phyloP scores from a whole-genome alignment of 2,329 filamentous ascomycete species.

The Colletotrichum eremochloae region DNA sequence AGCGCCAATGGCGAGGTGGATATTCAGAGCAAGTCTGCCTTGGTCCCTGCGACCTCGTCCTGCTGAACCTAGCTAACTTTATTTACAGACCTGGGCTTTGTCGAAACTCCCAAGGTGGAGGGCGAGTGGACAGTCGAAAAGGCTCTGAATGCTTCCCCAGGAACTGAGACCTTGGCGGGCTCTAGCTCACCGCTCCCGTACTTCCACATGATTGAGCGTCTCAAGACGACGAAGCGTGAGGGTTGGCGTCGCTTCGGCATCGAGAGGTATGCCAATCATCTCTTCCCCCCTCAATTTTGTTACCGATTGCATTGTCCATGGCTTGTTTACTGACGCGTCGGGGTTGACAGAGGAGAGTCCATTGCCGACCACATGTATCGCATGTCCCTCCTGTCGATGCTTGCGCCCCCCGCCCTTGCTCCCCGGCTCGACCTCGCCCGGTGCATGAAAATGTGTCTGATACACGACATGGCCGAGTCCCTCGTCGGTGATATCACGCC shows the following conservation, averaged over 20 bases:
- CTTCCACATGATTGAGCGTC: constrained; percentile 92
- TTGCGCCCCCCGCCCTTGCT: constrained; percentile 82
- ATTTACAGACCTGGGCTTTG: constrained; percentile 44
- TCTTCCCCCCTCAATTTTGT: neutral
- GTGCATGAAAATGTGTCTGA: constrained; percentile 94
- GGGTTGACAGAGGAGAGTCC: constrained; percentile 77
- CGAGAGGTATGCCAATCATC: constrained; percentile 57
- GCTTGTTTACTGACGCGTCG: constrained; percentile 6
- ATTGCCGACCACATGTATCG: constrained; percentile 99
- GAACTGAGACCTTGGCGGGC: constrained; percentile 64
- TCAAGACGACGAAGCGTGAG: constrained; percentile 97
- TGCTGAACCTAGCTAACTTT: constrained; percentile 4
- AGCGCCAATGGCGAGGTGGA: constrained; percentile 31
- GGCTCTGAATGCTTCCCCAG: constrained; percentile 38
- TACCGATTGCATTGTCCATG: neutral
- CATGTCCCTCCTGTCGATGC: constrained; percentile 96
- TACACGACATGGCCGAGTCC: constrained; percentile 98
- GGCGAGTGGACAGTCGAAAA: constrained; percentile 46
- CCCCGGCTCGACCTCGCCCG: constrained; percentile 80
- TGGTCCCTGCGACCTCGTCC: neutral
- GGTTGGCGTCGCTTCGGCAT: constrained; percentile 95
- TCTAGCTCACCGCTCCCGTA: constrained; percentile 85
- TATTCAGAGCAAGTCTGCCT: constrained; percentile 32
- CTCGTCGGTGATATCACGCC: constrained; percentile 98
- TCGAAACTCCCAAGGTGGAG: constrained; percentile 44